A percentile compares a stretch with the other conserved stretches of the same genome.
These are phyloP conservation scores for Gonapodya prolifera DNA, from an alignment of 192 early-diverging fungal genomes.

Conservation along the genomic window DNA sequence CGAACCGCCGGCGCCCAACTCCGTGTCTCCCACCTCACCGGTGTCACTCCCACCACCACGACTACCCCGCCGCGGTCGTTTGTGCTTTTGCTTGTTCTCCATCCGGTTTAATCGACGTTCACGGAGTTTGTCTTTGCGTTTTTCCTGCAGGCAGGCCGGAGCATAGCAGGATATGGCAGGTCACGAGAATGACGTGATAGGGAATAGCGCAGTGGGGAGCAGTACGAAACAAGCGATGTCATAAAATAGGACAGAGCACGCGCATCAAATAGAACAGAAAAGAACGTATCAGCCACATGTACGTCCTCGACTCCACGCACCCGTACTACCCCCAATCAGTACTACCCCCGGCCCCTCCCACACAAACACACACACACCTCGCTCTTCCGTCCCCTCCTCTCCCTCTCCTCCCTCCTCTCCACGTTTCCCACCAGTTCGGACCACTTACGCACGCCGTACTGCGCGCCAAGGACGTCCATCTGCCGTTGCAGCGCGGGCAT, in stretches of 20 bases:
- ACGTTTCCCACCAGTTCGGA: background rate
- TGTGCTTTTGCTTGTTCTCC: no score
- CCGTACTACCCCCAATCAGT: background rate
- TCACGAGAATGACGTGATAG: background rate
- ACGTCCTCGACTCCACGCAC: background rate
- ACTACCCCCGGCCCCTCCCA: background rate
- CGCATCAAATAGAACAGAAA: background rate
- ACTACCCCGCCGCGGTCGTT: no score
- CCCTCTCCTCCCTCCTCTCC: background rate
- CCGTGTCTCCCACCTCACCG: no score
- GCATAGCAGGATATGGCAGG: background rate
- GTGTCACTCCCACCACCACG: no score
- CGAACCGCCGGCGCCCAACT: no score
- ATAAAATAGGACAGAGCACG: background rate
- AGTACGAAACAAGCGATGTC: background rate
- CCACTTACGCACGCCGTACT: background rate
- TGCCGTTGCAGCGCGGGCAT: background rate
- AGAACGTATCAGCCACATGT: background rate
- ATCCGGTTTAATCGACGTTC: no score
- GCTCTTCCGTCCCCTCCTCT: background rate
- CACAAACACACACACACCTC: background rate
- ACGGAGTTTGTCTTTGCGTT: no score
- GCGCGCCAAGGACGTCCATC: background rate
- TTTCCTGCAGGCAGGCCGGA: no score
- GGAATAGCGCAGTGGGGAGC: background rate